Base-by-base conservation (phyloP, 2,329 filamentous ascomycete species). In the Pseudocercospora musae region DNA sequence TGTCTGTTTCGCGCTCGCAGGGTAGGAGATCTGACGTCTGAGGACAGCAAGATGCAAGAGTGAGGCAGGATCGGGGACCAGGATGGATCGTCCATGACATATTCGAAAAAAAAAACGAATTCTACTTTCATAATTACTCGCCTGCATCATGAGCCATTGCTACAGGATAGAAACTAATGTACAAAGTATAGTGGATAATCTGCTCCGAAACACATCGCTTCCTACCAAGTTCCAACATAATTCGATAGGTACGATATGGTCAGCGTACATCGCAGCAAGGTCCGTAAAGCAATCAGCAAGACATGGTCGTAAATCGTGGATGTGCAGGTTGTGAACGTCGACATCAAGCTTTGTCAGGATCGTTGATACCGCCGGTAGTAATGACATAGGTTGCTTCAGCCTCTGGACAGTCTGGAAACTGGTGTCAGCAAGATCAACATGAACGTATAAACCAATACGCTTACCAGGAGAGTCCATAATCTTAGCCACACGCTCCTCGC, bases 321-420 rank as follows among this genome's bases (percentile, higher is more conserved):
- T 31, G 13, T 4, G 48, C 3, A 21, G 2, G 29, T 31, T 7
- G n/a, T 31, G 21, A 23, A 15, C 37, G 37, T 40, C 15, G 15
- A 40, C 20, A 29, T 71, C 60, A 87, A 33, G 80, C 78, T 74
- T 88, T 88, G 68, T 89, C 87, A 1, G 86, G 84, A 71, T 89
- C 87, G 62, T 83, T 87, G 75, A 89, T 89, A 33, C 87, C 87
- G 31, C 87, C 87, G 64, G 83, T 87, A 27, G 86, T 89, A 68
- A 90, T 90, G 66, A 89, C 81, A 74, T 90, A 90, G 1, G 84
- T 89, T 25, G 87, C 87, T 74, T 90, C 87, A 54, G 82, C 82
- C 73, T 90, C 87, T 4, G 87, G 86, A 70, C 87, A 89, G 69
- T 89, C 87, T 86, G 64, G 5, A 40, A 5, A 33, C 3, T n/a